Evolutionary conservation across 805 yeast species (phyloP).

Genomic region (Pichia exigua): DNA sequence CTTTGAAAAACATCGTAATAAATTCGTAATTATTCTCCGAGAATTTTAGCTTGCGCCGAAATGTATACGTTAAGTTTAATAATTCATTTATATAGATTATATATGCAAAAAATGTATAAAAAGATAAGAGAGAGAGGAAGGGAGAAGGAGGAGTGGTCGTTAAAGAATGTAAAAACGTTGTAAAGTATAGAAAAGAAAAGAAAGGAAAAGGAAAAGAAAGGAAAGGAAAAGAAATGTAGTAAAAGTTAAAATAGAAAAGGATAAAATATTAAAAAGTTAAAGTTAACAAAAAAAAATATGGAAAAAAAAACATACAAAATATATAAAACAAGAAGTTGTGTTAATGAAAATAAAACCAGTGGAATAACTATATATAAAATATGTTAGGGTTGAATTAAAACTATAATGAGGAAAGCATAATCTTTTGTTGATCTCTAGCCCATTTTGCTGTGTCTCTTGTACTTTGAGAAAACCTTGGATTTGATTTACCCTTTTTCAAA

Average conservation of each 20-base stretch:
- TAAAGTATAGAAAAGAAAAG: neutral
- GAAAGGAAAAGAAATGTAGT: neutral
- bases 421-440: conserved; percentile 84
- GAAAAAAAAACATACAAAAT: neutral
- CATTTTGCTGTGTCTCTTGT: conserved; percentile 93
- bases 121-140: neutral
- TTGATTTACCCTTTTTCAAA: conserved; percentile 64
- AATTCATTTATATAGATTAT: neutral
- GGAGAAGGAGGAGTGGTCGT: neutral
- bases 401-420: conserved; percentile 12
- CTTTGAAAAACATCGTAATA: neutral
- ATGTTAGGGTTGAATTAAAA: neutral
- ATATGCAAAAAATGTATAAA: neutral
- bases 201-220: conserved; percentile 1
- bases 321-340: neutral
- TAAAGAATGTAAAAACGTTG: neutral
- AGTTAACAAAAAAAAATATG: neutral
- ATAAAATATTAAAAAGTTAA: conserved; percentile 7
- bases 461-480: conserved; percentile 48
- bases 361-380: neutral
- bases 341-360: neutral
- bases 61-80: neutral
- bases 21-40: neutral
- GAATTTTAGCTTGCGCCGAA: neutral
- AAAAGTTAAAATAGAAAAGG: neutral